Evolutionary conservation across 2,329 filamentous ascomycete genomes (phyloP), one percentile per base, ranked within the genome.

Genomic region (Furcasterigmium furcatum): DNA sequence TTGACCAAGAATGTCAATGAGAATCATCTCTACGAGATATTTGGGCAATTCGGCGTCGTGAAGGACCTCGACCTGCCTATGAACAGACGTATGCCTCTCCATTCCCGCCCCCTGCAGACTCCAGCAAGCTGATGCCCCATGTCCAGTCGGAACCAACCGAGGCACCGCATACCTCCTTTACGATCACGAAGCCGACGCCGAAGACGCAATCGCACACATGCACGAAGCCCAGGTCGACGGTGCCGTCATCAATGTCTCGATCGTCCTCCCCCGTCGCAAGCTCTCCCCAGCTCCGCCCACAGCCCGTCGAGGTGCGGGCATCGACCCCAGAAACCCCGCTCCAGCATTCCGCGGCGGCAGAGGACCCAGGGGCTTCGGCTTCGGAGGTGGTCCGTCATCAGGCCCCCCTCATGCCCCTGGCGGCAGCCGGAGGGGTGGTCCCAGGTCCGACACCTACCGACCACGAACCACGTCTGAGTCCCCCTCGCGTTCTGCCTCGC

Each of bases 161-260:
- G 92, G 94, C 39, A 95, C 90, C 22, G 94, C 92, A 25, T 97
- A 96, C 64, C 91, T 97, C 52, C 76, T 96, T 35, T 99, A 87
- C 67, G 74, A 82, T 44, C 77, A 86, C 53, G 81, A 91, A 52
- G 74, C 80, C 41, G 87, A 92, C 52, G 92, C 94, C 20, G 90
- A 96, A 67, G 76, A 83, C 13, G 94, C 94, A 22, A 95, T 96
- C 56, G 83, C 91, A 16, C 88, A 95, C 63, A 97, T 99, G 94
- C 94, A 99, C 66, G 94, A 99, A 70, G 90, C 88, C n/a, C 88
- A 95, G 60, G 71, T 96, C 22, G 91, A 96, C 64, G 91, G 91
- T 43, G 82, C 85, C 19, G 76, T 83, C 32, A 84, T 96, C 59
- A 87, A 86, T 58, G 91, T 96, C 41, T 94, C 88, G 38, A 94